These are phyloP conservation scores for Gnomoniopsis sp. DNA, from an alignment of 2,329 filamentous ascomycete species.

Conservation along the genomic window DNA sequence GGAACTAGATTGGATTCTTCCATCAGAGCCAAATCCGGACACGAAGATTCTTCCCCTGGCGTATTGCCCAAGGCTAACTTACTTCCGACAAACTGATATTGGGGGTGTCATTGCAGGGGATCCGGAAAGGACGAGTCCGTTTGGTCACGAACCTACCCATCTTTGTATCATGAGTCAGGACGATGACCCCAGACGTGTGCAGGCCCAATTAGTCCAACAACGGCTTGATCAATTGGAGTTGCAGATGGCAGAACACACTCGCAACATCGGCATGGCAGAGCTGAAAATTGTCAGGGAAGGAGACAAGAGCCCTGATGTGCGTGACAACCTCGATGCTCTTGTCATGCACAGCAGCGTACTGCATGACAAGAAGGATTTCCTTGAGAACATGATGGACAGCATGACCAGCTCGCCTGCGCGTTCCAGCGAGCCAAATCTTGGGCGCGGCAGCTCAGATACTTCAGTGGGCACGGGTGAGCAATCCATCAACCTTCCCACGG, in stretches of 20 bases:
- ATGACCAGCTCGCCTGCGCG: slow-evolving; percentile 34
- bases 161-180: slow-evolving; percentile 91
- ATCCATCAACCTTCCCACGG: slow-evolving; percentile 63
- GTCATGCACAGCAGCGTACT: slow-evolving; percentile 53
- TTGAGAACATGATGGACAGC: slow-evolving; percentile 56
- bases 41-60: slow-evolving; percentile 92
- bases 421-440: slow-evolving; percentile 22
- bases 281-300: slow-evolving; percentile 56
- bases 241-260: slow-evolving; percentile 73
- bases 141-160: slow-evolving; percentile 91
- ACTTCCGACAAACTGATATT: slow-evolving; percentile 96
- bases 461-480: slow-evolving; percentile 53
- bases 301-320: slow-evolving; percentile 45
- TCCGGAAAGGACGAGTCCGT: slow-evolving; percentile 77
- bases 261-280: slow-evolving; percentile 72
- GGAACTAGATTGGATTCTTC: slow-evolving; percentile 93
- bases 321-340: slow-evolving; percentile 59
- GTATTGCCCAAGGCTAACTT: slow-evolving; percentile 91
- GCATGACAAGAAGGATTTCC: slow-evolving; percentile 54
- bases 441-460: slow-evolving; percentile 32
- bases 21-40: slow-evolving; percentile 83
- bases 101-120: slow-evolving; percentile 76
- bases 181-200: slow-evolving; percentile 84
- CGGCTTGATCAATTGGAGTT: slow-evolving; percentile 74
- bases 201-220: slow-evolving; percentile 78